phyloP scores from a whole-genome alignment of 495 filamentous ascomycete species.

The Oidiodendron maius region DNA sequence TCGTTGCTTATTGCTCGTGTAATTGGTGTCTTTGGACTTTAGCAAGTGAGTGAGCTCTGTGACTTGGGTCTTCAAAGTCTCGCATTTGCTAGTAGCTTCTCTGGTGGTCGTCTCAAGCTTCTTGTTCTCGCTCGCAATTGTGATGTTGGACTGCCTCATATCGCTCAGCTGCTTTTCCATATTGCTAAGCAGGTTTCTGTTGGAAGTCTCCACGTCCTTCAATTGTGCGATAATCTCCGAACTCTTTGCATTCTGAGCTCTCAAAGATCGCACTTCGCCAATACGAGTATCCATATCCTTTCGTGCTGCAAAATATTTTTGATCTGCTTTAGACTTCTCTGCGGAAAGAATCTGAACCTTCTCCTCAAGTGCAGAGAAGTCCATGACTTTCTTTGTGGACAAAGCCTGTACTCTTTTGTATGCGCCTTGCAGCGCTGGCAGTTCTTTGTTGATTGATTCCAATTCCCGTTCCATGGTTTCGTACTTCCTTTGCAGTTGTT shows the following conservation, averaged over 20 bases:
- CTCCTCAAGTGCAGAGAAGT: slow-evolving; percentile 70
- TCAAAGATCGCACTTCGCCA: slow-evolving; percentile 67
- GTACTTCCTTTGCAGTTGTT: slow-evolving; percentile 70
- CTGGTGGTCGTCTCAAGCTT: slow-evolving; percentile 61
- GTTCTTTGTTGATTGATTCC: slow-evolving; percentile 75
- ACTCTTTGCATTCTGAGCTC: slow-evolving; percentile 78
- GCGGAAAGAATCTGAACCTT: slow-evolving; percentile 65
- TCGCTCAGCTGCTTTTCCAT: slow-evolving; percentile 87
- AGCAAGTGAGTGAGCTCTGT: slow-evolving; percentile 66
- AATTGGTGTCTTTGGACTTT: slow-evolving; percentile 64
- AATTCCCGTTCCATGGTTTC: slow-evolving; percentile 70
- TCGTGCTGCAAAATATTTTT: slow-evolving; percentile 94
- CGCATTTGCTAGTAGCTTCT: slow-evolving; percentile 61
- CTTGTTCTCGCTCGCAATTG: slow-evolving; percentile 61
- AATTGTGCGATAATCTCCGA: slow-evolving; percentile 89
- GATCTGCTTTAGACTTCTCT: slow-evolving; percentile 93
- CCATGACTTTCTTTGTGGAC: slow-evolving; percentile 79
- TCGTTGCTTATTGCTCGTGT: slow-evolving; percentile 56
- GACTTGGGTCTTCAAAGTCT: slow-evolving; percentile 71
- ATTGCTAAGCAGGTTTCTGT: slow-evolving; percentile 57
- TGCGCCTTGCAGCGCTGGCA: slow-evolving; percentile 78
- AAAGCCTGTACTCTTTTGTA: slow-evolving; percentile 80
- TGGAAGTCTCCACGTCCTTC: slow-evolving; percentile 77
- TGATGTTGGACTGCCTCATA: slow-evolving; percentile 64
- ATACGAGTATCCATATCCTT: slow-evolving; percentile 83